These are phyloP conservation scores for Moricandia moricandioides DNA, from an alignment of 345 rosid genomes.

Conservation along the genomic window DNA sequence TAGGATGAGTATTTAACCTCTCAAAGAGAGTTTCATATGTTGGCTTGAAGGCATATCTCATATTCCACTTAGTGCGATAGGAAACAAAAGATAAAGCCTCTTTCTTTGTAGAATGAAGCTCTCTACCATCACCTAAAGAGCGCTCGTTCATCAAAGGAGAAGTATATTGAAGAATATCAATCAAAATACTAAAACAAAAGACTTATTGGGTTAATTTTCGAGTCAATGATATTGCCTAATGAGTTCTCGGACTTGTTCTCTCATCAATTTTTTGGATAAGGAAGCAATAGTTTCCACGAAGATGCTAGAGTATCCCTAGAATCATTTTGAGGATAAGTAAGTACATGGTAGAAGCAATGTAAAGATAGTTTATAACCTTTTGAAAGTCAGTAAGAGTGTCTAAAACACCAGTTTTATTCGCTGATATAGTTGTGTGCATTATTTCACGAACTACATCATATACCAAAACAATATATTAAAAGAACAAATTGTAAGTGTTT, in stretches of 20 bases:
- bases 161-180: not conserved
- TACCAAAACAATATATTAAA: no score
- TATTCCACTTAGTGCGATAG: constrained; percentile 71
- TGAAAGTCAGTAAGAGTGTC: no score
- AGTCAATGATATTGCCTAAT: constrained; percentile 78
- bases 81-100: constrained; percentile 58
- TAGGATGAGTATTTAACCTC: constrained; percentile 74
- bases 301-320: constrained; percentile 72
- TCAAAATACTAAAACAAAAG: not conserved
- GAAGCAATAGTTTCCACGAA: constrained; percentile 53
- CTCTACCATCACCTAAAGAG: constrained; percentile 47
- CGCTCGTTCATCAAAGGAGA: not conserved
- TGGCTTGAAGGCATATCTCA: constrained; percentile 84
- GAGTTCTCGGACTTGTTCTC: constrained; percentile 63
- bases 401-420: no score
- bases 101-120: constrained; percentile 33
- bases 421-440: no score
- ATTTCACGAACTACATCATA: no score
- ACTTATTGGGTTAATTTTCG: constrained; percentile 48
- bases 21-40: constrained; percentile 77
- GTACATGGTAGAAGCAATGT: not conserved
- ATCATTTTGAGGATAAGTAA: constrained; percentile 14
- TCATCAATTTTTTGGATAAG: constrained; percentile 80
- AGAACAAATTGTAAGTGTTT: no score
- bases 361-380: constrained; percentile 31